phyloP scores from a whole-genome alignment of 306 rosid species.

The Hippophae tibetana region DNA sequence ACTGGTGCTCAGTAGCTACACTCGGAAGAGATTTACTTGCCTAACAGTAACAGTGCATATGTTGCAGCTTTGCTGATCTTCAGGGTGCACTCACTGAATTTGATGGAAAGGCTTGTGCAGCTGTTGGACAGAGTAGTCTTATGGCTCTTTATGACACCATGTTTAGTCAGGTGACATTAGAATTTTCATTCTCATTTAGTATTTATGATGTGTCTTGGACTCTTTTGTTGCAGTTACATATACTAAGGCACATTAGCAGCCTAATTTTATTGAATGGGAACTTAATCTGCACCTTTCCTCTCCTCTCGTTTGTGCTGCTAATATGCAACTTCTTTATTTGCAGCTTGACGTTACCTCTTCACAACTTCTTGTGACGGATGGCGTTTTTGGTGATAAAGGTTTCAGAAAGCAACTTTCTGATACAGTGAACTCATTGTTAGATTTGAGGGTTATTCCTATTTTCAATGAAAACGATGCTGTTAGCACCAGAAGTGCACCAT shows the following conservation, averaged over 20 bases:
- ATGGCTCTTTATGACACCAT: conserved; percentile 92
- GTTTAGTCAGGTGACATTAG: conserved; percentile 64
- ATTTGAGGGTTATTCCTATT: conserved; percentile 65
- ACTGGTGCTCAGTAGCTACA: too few relatives aligned
- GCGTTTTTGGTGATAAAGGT: conserved; percentile 48
- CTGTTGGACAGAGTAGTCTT: conserved; percentile 90
- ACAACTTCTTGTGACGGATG: conserved; percentile 87
- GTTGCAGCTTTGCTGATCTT: conserved; percentile 75
- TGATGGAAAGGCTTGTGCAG: conserved; percentile 91
- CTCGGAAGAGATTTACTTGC: not conserved
- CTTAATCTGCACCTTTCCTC: not conserved
- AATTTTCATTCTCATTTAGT: not conserved
- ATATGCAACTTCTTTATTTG: conserved; percentile 21
- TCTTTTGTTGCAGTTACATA: not conserved
- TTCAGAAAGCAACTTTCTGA: conserved; percentile 70
- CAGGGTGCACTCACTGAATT: conserved; percentile 57
- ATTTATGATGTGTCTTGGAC: not conserved
- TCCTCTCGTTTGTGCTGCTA: conserved; percentile 11
- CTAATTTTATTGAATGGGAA: too few relatives aligned
- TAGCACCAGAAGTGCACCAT: conserved; percentile 78
- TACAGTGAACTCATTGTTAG: conserved; percentile 56
- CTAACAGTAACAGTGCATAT: conserved; percentile 9
- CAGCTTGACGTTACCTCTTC: conserved; percentile 94
- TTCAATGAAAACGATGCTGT: conserved; percentile 94
- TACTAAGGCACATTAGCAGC: too few relatives aligned